Percentiles rank a stretch among this genome's conserved stretches.
Evolutionary conservation across 352 stramenopile genomes (phyloP).

Genomic region (Globisporangium echinulatum): DNA sequence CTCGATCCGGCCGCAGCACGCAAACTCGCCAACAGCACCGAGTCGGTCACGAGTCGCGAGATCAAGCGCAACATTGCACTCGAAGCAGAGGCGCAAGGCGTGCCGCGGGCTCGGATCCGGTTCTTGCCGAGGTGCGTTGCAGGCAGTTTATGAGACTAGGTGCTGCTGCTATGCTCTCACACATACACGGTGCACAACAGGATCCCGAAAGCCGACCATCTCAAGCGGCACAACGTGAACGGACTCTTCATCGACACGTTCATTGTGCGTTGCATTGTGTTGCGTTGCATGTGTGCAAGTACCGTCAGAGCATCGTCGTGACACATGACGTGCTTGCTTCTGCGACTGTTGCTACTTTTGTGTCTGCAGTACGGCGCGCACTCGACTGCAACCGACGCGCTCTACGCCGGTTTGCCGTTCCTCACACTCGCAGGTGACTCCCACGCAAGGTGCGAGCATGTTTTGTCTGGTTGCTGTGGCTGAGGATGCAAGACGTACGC

Average conservation of each 20-base stretch:
- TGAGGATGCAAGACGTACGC: too few relatives aligned
- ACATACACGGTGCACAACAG: conserved; percentile 11
- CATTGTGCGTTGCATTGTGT: conserved; percentile 23
- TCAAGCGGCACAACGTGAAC: conserved; percentile 54
- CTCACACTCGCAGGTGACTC: conserved; percentile 73
- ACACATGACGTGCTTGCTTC: too few relatives aligned
- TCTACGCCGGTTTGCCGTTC: conserved; percentile 82
- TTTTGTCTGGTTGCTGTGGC: too few relatives aligned
- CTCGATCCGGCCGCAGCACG: conserved; percentile 27
- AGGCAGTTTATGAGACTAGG: conserved; percentile 1
- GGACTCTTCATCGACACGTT: conserved; percentile 92
- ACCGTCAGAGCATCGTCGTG: too few relatives aligned
- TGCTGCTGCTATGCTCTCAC: background rate
- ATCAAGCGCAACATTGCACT: conserved; percentile 43
- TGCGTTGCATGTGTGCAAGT: background rate
- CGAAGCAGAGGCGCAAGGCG: conserved; percentile 45
- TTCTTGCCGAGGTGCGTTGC: conserved; percentile 43
- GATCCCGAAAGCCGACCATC: conserved; percentile 68
- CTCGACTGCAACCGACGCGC: conserved; percentile 87
- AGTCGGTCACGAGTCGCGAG: conserved; percentile 16
- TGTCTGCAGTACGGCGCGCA: conserved; percentile 86
- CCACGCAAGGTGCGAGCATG: conserved; percentile 35
- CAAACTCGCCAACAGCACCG: conserved; percentile 1
- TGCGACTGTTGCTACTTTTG: background rate
- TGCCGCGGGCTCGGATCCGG: conserved; percentile 35